A percentile compares a stretch with the other conserved stretches of the same genome.
Conservation (phyloP, 768 basidiomycete species). For the Mycena floridula region DNA sequence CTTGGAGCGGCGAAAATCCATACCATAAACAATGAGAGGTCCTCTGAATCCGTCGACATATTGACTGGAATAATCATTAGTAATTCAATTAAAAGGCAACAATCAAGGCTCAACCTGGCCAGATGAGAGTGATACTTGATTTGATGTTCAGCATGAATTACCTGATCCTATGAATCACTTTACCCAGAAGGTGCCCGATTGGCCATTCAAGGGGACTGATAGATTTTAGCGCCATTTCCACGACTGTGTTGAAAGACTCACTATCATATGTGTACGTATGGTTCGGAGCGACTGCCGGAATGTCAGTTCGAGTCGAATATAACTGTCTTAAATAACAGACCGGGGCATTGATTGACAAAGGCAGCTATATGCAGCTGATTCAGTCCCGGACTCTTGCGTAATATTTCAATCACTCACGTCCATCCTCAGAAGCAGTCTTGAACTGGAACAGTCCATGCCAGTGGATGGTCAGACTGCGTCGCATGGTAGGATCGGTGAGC, state of each 20-base stretch:
- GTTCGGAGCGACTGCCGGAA: slow-evolving; percentile 20
- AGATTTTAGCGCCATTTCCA: not conserved
- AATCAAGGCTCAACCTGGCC: too few relatives aligned
- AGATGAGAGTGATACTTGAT: too few relatives aligned
- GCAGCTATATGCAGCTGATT: slow-evolving; percentile 11
- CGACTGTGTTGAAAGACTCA: not conserved
- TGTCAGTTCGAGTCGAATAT: too few relatives aligned
- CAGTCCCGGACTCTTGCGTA: too few relatives aligned
- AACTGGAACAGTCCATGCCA: slow-evolving; percentile 37
- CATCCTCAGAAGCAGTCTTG: slow-evolving; percentile 39
- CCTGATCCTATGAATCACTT: slow-evolving; percentile 22
- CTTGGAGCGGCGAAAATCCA: too few relatives aligned
- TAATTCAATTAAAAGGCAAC: too few relatives aligned
- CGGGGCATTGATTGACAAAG: slow-evolving; percentile 36
- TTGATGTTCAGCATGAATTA: not conserved
- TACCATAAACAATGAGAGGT: slow-evolving; percentile 9
- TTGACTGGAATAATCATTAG: slow-evolving; percentile 22
- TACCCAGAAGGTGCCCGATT: slow-evolving; percentile 34
- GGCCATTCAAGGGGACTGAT: slow-evolving; percentile 13
- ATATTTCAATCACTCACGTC: slow-evolving; percentile 20
- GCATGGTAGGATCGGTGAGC: slow-evolving; percentile 26
- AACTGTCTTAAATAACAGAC: too few relatives aligned
- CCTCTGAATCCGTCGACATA: slow-evolving; percentile 32
- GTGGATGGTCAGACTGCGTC: slow-evolving; percentile 24
- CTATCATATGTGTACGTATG: slow-evolving; percentile 26